A percentile compares a stretch with the other conserved stretches of the same genome.
Conservation (phyloP, 2,329 filamentous ascomycete species). For the Coniochaeta sp. region DNA sequence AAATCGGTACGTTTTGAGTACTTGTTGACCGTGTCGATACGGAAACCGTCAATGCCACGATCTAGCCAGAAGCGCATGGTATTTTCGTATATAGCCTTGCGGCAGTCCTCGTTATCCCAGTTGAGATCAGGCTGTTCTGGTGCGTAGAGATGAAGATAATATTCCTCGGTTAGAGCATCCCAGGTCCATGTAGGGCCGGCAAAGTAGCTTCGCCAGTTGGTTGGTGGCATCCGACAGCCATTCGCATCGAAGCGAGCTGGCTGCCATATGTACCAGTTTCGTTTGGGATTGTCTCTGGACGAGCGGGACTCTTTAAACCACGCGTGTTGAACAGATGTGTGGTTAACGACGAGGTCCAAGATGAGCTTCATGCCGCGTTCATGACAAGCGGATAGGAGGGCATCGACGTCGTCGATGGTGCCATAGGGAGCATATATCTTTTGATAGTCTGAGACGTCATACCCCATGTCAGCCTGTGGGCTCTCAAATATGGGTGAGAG, state of each 20-base stretch:
- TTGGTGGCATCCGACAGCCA: constrained; percentile 50
- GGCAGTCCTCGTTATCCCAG: constrained; percentile 62
- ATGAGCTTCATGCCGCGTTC: constrained; percentile 57
- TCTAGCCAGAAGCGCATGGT: constrained; percentile 71
- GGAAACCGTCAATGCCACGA: constrained; percentile 57
- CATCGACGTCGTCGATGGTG: constrained; percentile 58
- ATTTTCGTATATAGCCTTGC: constrained; percentile 57
- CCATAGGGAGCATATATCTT: constrained; percentile 61
- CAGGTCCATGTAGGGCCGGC: constrained; percentile 44
- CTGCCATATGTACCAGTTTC: constrained; percentile 62
- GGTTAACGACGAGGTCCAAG: constrained; percentile 68
- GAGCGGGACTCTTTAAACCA: constrained; percentile 52
- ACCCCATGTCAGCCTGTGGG: constrained; percentile 63
- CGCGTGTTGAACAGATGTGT: constrained; percentile 48
- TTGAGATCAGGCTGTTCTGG: constrained; percentile 70
- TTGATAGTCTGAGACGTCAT: constrained; percentile 43
- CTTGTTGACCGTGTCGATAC: constrained; percentile 63
- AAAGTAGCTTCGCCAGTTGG: constrained; percentile 45
- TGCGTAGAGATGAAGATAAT: constrained; percentile 56
- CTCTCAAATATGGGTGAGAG: constrained; percentile 37
- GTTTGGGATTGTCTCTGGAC: constrained; percentile 40
- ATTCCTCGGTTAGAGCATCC: constrained; percentile 42
- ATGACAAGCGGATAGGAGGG: constrained; percentile 53
- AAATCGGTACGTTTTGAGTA: constrained; percentile 55
- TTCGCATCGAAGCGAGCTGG: constrained; percentile 43